phyloP scores from a whole-genome alignment of 805 yeast genomes.

The Pichia manshurica region DNA sequence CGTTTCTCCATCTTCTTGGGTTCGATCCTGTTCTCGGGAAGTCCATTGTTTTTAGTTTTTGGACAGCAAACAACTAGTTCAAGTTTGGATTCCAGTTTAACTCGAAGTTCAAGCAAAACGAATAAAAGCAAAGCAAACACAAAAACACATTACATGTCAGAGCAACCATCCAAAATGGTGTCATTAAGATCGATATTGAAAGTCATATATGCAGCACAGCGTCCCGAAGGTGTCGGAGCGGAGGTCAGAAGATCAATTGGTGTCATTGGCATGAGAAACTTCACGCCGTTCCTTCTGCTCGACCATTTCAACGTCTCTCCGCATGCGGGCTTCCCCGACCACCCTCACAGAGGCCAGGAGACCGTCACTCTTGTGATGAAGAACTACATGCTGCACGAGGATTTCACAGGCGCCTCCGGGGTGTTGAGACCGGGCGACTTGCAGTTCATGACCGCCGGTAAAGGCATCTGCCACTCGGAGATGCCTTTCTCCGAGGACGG shows the following conservation, averaged over 20 bases:
- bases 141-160: constrained; percentile 28
- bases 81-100: too few species aligned
- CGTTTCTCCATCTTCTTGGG: too few species aligned
- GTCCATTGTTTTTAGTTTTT: too few species aligned
- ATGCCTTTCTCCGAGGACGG: constrained; percentile 65
- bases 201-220: constrained; percentile 55
- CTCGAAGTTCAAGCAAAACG: too few species aligned
- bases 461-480: constrained; percentile 80
- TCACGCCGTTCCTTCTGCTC: constrained; percentile 74
- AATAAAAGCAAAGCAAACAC: too few species aligned
- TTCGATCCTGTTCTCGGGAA: too few species aligned
- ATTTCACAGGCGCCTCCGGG: constrained; percentile 82
- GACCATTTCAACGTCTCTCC: constrained; percentile 68
- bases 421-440: constrained; percentile 74
- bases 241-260: constrained; percentile 79
- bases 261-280: constrained; percentile 57
- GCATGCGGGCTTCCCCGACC: constrained; percentile 76
- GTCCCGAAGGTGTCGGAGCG: constrained; percentile 87
- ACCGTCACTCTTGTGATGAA: constrained; percentile 64
- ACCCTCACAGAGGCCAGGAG: constrained; percentile 79
- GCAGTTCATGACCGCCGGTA: constrained; percentile 93
- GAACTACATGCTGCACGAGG: constrained; percentile 75
- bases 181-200: constrained; percentile 44
- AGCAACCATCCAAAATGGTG: constrained; percentile 18
- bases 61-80: too few species aligned